Base-by-base conservation (phyloP, 768 basidiomycete genomes). In the Goffeauzyma gilvescens region DNA sequence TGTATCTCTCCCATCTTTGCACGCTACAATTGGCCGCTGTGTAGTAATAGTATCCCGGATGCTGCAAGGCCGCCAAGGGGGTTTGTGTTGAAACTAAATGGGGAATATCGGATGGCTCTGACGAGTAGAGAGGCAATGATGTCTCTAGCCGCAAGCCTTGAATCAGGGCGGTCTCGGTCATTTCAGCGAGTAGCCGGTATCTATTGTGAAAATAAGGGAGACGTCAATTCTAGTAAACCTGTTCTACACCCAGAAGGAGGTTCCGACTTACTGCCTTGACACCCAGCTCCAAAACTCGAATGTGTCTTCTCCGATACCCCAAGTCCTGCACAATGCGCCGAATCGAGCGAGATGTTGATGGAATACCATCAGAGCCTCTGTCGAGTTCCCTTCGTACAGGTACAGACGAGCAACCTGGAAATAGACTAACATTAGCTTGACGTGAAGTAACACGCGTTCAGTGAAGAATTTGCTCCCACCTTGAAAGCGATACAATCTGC, bases 281-380 rank as follows among this genome's bases (percentile, higher is more conserved):
- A 87, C 70, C 90, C 89, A 98, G 51, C 81, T 82, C 90, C 90
- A 95, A 58, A 79, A 95, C 59, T 96, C 93, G 51, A 83, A 95
- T 0, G 84, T 93, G 55, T 87, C 83, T 54, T 89, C 85, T 13
- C 87, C 89, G 42, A 95, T 95, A 6, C 84, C 83, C 90, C 93
- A 95, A 1, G 79, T 78, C 15, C 80, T 68, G 5, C 81, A 64
- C 51, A 98, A 75, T 54, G 86, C 83, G 5, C 78, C 72, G 52
- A 93, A 90, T 48, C 75, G 75, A 25, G 77, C 75, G 47, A 90
- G 72, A 57, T 98, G 93, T 10, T 75, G 72, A 46, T 77, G 79
- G 60, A 95, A 79, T 49, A 87, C 79, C 0, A 76, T 75, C 2
- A 93, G 65, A 0, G 85, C 79, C 5, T 82, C 72, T 0, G 78